Base-by-base conservation (phyloP, 495 filamentous ascomycete genomes). In the Beverwykella pulmonaria region DNA sequence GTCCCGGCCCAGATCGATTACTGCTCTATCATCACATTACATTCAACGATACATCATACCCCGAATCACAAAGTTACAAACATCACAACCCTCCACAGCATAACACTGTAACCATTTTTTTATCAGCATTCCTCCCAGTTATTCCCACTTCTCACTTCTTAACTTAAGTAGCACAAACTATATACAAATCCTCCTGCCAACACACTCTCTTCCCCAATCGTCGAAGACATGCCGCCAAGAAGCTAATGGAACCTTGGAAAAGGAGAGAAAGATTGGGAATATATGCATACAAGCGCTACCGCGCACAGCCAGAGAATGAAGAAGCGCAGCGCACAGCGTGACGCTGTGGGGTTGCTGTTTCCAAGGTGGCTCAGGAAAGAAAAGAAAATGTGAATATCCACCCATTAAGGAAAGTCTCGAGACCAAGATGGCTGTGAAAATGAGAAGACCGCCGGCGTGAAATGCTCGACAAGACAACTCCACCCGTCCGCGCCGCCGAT, bases 301-400 rank as follows among this genome's bases (percentile, higher is more conserved):
- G 15, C 39, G n/a, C n/a, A 44, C 39, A 44, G 39, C 39, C 6
- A 44, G 17, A 44, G 39, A 44, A 50, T 23, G 25, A 41, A 41
- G 20, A 41, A 57, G 53, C 53, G 53, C 23, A 41, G 52, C 53
- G 32, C 53, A 14, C 53, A 14, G 53, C 53, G 53, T 57, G 14
- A 20, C 53, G 53, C 53, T 57, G 53, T 57, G 5, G 34, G 53
- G 10, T 14, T 22, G 53, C 53, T 22, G 19, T 15, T 54, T 19
- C 25, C 22, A 14, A 23, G 5, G 48, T n/a, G 5, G 19, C 9
- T 25, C 8, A 26, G 23, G 9, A 6, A 10, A 23, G 23, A 19
- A 29, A 52, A 23, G 19, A 52, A 48, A 23, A 19, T 48, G 7
- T 8, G 46, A 23, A 23, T 48, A n/a, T n/a, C n/a, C n/a, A n/a